Percentiles rank a stretch among this genome's conserved stretches.
Evolutionary conservation across 371 early-diverging fungal genomes (phyloP).

Genomic region (Lichtheimia ramosa): DNA sequence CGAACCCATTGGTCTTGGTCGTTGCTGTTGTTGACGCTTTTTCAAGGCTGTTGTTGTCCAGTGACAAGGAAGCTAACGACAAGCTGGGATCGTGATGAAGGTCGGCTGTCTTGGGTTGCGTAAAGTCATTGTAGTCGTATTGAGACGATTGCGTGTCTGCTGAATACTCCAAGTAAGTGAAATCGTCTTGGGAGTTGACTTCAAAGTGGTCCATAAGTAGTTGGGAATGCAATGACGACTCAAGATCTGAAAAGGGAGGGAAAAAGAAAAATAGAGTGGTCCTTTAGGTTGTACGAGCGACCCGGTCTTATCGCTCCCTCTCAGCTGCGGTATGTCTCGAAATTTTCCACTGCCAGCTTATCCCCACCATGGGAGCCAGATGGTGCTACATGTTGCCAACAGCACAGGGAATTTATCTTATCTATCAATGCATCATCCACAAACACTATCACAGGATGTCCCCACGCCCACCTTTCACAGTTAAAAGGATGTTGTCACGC

Average conservation of each 20-base stretch:
- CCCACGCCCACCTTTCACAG: too few species aligned
- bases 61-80: constrained; percentile 30
- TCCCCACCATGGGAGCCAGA: too few species aligned
- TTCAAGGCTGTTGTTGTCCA: constrained; percentile 14
- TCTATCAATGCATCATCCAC: too few species aligned
- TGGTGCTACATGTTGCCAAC: too few species aligned
- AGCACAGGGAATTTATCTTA: too few species aligned
- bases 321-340: too few species aligned
- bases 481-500: too few species aligned
- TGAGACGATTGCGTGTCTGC: constrained; percentile 65
- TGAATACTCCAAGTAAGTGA: constrained; percentile 53
- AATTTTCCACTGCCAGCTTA: too few species aligned
- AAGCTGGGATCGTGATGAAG: constrained; percentile 32
- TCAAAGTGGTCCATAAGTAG: constrained; percentile 53
- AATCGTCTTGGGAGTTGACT: constrained; percentile 52
- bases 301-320: background rate
- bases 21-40: constrained; percentile 15
- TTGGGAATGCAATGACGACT: background rate
- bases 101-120: constrained; percentile 27
- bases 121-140: constrained; percentile 62
- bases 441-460: too few species aligned
- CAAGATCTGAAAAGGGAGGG: too few species aligned
- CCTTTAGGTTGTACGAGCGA: background rate
- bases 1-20: constrained; percentile 27
- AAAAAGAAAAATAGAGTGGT: background rate